Percentiles rank a stretch among this genome's conserved stretches.
Conservation (phyloP, 164 flowering plant genomes). For the Buxus sempervirens region DNA sequence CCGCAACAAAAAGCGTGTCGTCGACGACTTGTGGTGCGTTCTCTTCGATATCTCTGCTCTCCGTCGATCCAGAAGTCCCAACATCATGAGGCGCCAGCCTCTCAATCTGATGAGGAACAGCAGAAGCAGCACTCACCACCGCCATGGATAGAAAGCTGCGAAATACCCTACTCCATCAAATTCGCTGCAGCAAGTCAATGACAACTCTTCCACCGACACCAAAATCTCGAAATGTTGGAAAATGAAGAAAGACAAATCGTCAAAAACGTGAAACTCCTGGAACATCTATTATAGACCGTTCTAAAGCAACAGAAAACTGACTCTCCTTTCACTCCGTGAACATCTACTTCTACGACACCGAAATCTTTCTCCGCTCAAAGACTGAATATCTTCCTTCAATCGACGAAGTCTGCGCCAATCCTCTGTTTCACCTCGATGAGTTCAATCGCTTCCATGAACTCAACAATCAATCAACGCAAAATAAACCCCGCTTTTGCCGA, state of each 20-base stretch:
- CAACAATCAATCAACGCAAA: background rate
- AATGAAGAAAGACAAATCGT: too few species aligned
- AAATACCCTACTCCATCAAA: background rate
- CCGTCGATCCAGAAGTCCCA: constrained; percentile 13
- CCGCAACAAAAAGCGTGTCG: constrained; percentile 50
- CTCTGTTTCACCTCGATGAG: too few species aligned
- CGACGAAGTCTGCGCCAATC: too few species aligned
- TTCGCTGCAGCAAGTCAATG: too few species aligned
- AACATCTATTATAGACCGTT: background rate
- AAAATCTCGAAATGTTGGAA: background rate
- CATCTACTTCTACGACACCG: too few species aligned
- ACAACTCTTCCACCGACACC: too few species aligned
- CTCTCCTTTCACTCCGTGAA: too few species aligned
- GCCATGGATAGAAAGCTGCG: constrained; percentile 15
- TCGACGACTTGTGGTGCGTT: constrained; percentile 25
- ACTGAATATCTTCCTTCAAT: too few species aligned
- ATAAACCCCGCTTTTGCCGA: background rate
- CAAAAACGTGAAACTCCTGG: background rate
- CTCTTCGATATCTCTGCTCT: constrained; percentile 24
- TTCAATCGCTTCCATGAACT: too few species aligned
- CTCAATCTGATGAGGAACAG: background rate
- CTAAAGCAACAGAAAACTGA: background rate
- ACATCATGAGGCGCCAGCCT: constrained; percentile 3
- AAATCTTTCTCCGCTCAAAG: too few species aligned
- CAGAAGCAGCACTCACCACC: constrained; percentile 24